phyloP scores from a whole-genome alignment of 768 basidiomycete species.

The Rhodocollybia butyracea region DNA sequence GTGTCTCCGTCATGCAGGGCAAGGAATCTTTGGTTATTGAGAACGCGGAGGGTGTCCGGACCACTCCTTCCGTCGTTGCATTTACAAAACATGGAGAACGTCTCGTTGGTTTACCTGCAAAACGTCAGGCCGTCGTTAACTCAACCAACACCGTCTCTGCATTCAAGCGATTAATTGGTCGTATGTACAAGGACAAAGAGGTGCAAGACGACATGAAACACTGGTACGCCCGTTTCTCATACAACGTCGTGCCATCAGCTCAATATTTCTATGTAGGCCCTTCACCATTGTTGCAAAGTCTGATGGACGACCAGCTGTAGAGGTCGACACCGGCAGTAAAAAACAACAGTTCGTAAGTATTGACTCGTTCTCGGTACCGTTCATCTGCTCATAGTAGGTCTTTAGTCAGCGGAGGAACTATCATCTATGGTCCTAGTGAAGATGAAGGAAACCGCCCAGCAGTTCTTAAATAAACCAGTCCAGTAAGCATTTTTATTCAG shows the following conservation, averaged over 20 bases:
- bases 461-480: constrained; percentile 89
- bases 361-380: constrained; percentile 1
- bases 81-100: constrained; percentile 99
- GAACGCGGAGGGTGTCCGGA: constrained; percentile 96
- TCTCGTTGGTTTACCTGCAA: constrained; percentile 92
- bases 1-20: constrained; percentile 94
- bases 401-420: constrained; percentile 78
- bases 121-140: constrained; percentile 97
- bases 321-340: constrained; percentile 86
- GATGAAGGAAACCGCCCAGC: constrained; percentile 95
- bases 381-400: constrained; percentile 5
- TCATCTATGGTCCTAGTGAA: constrained; percentile 88
- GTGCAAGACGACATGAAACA: constrained; percentile 88
- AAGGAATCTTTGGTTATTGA: constrained; percentile 93
- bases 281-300: constrained; percentile 71
- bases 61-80: constrained; percentile 97
- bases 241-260: background rate
- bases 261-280: constrained; percentile 48
- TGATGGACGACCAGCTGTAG: constrained; percentile 76
- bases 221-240: constrained; percentile 46
- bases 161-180: constrained; percentile 93
- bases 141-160: constrained; percentile 90
- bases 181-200: constrained; percentile 89
- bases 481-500: constrained; percentile 60
- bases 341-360: constrained; percentile 69